Conservation (phyloP, 1,284 basidiomycete species). For the Moesziomyces antarcticus region DNA sequence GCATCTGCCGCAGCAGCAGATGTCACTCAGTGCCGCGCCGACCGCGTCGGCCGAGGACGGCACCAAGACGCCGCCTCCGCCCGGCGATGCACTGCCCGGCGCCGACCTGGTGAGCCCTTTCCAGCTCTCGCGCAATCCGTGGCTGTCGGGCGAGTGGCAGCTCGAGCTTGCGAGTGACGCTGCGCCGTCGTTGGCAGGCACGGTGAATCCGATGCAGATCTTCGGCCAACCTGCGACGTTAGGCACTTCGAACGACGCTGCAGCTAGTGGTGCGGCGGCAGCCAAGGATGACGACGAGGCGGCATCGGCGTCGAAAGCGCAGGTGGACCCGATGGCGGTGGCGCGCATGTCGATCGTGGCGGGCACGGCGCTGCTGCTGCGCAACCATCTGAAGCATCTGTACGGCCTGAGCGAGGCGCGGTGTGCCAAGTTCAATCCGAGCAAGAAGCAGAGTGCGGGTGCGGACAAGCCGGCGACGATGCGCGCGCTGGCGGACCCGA, state of each 20-base stretch:
- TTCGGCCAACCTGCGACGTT: constrained; percentile 6
- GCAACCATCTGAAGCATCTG: constrained; percentile 59
- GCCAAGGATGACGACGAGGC: constrained; percentile 15
- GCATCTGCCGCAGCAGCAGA: constrained; percentile 40
- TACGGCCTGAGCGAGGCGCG: constrained; percentile 57
- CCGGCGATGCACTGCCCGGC: constrained; percentile 1
- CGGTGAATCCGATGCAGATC: constrained; percentile 27
- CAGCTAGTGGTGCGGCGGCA: constrained; percentile 3
- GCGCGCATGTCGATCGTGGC: constrained; percentile 53
- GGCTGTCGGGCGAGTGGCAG: constrained; percentile 45
- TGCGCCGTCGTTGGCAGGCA: constrained; percentile 11
- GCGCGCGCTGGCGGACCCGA: constrained; percentile 42
- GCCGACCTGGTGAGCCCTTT: constrained; percentile 34
- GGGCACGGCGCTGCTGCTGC: constrained; percentile 49
- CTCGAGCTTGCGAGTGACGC: constrained; percentile 21
- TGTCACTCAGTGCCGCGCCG: background rate
- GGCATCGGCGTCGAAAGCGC: constrained; percentile 5
- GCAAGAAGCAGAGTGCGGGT: constrained; percentile 51
- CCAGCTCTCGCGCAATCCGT: constrained; percentile 31
- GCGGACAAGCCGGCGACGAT: constrained; percentile 49
- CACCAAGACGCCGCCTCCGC: constrained; percentile 26
- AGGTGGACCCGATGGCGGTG: constrained; percentile 22
- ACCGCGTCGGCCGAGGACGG: constrained; percentile 7
- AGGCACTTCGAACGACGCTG: no score
- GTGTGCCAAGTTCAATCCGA: constrained; percentile 57